phyloP scores from a whole-genome alignment of 176 grass and related monocot genomes.

The Miscanthus lutarioriparius region DNA sequence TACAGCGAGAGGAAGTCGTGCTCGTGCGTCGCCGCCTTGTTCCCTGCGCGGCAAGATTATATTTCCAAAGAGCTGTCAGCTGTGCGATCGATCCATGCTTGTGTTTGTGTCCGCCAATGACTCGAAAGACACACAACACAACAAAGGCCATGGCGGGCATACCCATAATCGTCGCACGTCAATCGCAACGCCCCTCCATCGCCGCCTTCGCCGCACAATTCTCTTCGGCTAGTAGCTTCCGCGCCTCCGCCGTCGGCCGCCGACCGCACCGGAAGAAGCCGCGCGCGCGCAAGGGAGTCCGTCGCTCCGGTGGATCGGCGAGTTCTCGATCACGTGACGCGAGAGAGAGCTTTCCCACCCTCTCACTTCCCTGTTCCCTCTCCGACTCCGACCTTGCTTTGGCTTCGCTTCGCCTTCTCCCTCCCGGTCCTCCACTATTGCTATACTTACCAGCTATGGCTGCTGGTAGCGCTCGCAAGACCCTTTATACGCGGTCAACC shows the following conservation, averaged over 20 bases:
- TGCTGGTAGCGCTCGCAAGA: not conserved
- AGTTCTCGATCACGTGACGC: not conserved
- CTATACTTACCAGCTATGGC: not conserved
- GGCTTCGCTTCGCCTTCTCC: conserved; percentile 19
- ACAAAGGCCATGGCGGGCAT: conserved; percentile 21
- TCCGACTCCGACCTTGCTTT: not conserved
- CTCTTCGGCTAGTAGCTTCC: not conserved
- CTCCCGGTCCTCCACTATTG: not conserved
- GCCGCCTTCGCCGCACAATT: not conserved
- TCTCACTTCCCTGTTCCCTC: too few relatives aligned
- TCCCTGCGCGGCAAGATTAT: conserved; percentile 67
- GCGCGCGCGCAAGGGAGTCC: too few relatives aligned
- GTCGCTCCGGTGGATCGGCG: not conserved
- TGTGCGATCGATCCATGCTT: not conserved
- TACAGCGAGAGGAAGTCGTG: conserved; percentile 88
- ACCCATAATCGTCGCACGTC: conserved; percentile 49
- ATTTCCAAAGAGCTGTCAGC: too few relatives aligned
- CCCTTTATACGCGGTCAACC: conserved; percentile 48
- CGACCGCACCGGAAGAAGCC: not conserved
- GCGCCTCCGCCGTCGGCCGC: not conserved
- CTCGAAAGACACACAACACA: not conserved
- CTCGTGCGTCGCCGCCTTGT: conserved; percentile 68
- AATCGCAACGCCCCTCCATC: not conserved
- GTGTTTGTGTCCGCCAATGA: too few relatives aligned
- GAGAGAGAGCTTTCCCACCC: not conserved